Base-by-base conservation (phyloP, 1,284 basidiomycete genomes). In the Tilletia setariae region DNA sequence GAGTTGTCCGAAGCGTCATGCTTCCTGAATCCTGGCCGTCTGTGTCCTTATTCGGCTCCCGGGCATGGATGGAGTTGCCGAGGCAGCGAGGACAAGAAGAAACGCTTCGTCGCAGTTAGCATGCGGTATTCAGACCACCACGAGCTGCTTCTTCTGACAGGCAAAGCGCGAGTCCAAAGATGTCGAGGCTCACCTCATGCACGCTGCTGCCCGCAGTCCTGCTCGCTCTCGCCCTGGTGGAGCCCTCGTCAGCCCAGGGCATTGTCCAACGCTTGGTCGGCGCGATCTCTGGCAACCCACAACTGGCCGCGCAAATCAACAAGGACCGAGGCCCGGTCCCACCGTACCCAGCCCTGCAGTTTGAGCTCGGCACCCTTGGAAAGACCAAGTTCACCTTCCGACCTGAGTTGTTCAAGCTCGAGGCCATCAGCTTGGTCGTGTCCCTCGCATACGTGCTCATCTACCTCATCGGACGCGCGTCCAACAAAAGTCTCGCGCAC, bases 391-490 rank as follows among this genome's bases (percentile, higher is more conserved):
- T 61, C 56, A 19, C 35, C 28, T 65, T 65, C 47, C 30, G 44
- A 42, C 64, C 64, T 8, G 28, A 47, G 9, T 25, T 72, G 49
- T 78, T 78, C 69, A 68, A 70, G 65, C 35, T 73, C 49, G 78
- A 79, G 66, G 75, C 69, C 30, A 66, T 70, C 21, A 67, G 74
- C 23, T 67, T 79, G 13, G 71, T 53, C 25, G 64, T 74, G 64
- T 69, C 69, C 40, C 16, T 77, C 32, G 62, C 74, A 53, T 79
- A 76, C 61, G 49, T 79, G 2, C 63, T 78, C 47, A 63, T 78
- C 35, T 76, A 76, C 71, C 49, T 72, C 40, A 68, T 72, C 8
- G 77, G 76, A 56, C 76, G 74, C 64, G 56, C 70, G 9, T 68
- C 71, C 53, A 79, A 79, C 68, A 67, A 70, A 32, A 63, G 67